Evolutionary conservation across 352 stramenopile species (phyloP).

Genomic region (Globisporangium spinosum): DNA sequence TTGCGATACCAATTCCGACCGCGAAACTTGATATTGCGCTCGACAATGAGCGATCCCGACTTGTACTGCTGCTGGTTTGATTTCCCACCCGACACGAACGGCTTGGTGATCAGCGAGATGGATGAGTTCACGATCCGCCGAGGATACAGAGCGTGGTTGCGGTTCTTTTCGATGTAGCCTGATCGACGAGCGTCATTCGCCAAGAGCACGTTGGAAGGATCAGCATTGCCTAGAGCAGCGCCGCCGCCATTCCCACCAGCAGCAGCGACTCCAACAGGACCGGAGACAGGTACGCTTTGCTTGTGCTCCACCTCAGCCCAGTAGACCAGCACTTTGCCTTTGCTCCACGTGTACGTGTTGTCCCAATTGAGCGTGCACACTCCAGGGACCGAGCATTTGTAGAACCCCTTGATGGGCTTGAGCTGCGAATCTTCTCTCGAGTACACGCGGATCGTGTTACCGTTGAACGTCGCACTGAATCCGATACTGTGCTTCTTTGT

Average conservation of each 20-base stretch:
- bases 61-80: constrained; percentile 33
- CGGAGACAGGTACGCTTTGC: constrained; percentile 8
- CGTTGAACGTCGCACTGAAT: constrained; percentile 74
- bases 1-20: constrained; percentile 77
- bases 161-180: constrained; percentile 66
- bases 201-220: neutral
- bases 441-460: constrained; percentile 54
- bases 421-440: constrained; percentile 56
- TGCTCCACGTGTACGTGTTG: constrained; percentile 84
- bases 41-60: constrained; percentile 55
- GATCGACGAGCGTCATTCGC: constrained; percentile 32
- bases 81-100: constrained; percentile 37
- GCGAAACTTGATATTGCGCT: constrained; percentile 69
- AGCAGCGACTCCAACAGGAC: neutral
- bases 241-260: neutral
- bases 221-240: neutral
- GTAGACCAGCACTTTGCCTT: constrained; percentile 71
- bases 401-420: constrained; percentile 64
- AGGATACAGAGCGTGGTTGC: constrained; percentile 56
- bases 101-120: constrained; percentile 70
- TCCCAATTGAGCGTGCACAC: constrained; percentile 72
- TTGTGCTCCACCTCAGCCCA: constrained; percentile 61
- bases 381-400: constrained; percentile 43
- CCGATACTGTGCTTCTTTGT: constrained; percentile 83
- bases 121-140: constrained; percentile 66